Conservation (phyloP, 2,329 filamentous ascomycete species). For the Nannizzia gypsea region DNA sequence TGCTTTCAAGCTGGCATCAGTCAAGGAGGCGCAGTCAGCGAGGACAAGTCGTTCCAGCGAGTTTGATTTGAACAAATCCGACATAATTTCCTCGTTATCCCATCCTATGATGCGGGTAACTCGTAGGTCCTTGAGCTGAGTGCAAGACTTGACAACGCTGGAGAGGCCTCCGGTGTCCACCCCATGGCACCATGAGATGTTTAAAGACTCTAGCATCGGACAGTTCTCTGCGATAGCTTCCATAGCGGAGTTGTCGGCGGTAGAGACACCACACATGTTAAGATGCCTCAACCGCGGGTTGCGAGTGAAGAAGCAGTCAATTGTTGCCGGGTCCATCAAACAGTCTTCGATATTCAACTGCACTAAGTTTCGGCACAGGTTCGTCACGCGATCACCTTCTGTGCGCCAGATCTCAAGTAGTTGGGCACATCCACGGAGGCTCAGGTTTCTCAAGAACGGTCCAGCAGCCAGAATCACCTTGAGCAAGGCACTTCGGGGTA, state of each 20-base stretch:
- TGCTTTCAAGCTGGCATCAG: slow-evolving; percentile 57
- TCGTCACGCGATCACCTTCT: slow-evolving; percentile 56
- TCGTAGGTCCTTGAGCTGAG: slow-evolving; percentile 62
- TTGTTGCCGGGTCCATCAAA: slow-evolving; percentile 64
- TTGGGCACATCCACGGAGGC: slow-evolving; percentile 82
- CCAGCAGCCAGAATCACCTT: slow-evolving; percentile 77
- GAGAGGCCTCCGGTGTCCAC: slow-evolving; percentile 67
- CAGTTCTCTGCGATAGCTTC: slow-evolving; percentile 75
- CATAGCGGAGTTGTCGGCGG: slow-evolving; percentile 74
- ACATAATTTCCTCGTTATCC: slow-evolving; percentile 58
- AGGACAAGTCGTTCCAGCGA: slow-evolving; percentile 71
- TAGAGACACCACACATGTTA: slow-evolving; percentile 70
- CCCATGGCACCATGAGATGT: slow-evolving; percentile 86
- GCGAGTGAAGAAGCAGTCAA: slow-evolving; percentile 65
- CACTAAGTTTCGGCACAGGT: slow-evolving; percentile 73
- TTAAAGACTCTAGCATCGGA: slow-evolving; percentile 67
- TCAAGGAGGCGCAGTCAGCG: slow-evolving; percentile 66
- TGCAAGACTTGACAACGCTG: slow-evolving; percentile 60
- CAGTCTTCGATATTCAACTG: slow-evolving; percentile 84
- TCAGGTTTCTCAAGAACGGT: slow-evolving; percentile 81
- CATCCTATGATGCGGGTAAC: slow-evolving; percentile 75
- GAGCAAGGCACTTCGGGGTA: slow-evolving; percentile 69
- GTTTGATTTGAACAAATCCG: slow-evolving; percentile 66
- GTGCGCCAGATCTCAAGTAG: slow-evolving; percentile 68
- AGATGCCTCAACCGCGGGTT: slow-evolving; percentile 72